A percentile compares a stretch with the other conserved stretches of the same genome.
phyloP scores from a whole-genome alignment of 257 asterid species.

The Penstemon eatonii region DNA sequence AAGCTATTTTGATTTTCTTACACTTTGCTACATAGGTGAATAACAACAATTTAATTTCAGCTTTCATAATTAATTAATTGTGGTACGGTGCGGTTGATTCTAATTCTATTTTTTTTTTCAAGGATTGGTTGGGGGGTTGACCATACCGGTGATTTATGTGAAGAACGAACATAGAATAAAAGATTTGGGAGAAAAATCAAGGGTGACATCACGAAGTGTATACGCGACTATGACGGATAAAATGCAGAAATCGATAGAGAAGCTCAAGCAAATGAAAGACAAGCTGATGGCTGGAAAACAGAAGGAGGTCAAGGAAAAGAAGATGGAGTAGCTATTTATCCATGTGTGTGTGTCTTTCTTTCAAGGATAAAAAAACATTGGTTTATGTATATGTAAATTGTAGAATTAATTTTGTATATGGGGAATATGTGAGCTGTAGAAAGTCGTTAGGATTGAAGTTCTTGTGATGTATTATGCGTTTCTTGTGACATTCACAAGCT shows the following conservation, averaged over 20 bases:
- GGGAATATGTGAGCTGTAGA: no score
- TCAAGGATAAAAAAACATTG: no score
- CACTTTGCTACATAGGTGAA: constrained; percentile 56
- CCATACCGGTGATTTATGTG: constrained; percentile 41
- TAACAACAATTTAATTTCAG: neutral
- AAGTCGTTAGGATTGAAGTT: no score
- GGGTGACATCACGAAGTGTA: constrained; percentile 30
- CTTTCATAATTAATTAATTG: neutral
- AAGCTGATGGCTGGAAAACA: constrained; percentile 20
- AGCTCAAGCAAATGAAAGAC: neutral
- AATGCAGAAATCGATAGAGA: constrained; percentile 29
- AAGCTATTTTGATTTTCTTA: constrained; percentile 36
- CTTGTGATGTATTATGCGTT: no score
- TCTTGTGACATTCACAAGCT: no score
- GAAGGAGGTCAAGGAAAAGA: constrained; percentile 45
- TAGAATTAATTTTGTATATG: no score
- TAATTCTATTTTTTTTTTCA: neutral
- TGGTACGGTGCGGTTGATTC: neutral
- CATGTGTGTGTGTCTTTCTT: no score
- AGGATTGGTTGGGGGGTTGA: constrained; percentile 53
- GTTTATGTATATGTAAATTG: no score
- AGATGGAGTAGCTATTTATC: constrained; percentile 32
- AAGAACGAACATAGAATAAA: constrained; percentile 47
- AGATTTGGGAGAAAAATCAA: constrained; percentile 31
- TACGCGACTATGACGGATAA: constrained; percentile 32